Evolutionary conservation across 75 land plant genomes (phyloP).

Genomic region (Picea glauca): DNA sequence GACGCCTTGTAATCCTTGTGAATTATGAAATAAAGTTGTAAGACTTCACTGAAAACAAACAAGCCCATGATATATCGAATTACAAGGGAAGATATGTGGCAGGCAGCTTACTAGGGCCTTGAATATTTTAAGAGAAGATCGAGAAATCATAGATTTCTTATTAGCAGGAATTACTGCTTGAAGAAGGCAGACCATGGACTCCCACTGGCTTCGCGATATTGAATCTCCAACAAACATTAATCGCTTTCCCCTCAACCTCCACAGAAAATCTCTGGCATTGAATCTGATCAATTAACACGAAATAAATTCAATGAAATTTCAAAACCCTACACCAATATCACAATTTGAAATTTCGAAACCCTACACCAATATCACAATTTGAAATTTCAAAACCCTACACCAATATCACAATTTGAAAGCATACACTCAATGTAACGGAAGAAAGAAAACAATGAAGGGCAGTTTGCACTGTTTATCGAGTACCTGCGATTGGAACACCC

Average conservation of each 20-base stretch:
- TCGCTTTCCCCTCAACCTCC: slow-evolving; percentile 39
- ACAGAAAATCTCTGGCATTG: slow-evolving; percentile 43
- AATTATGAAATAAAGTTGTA: neutral
- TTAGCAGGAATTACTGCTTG: slow-evolving; percentile 31
- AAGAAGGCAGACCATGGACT: slow-evolving; percentile 65
- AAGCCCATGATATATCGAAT: neutral
- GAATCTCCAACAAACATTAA: slow-evolving; percentile 70
- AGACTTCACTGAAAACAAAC: neutral
- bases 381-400: no score
- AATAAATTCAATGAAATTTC: no score
- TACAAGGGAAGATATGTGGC: neutral
- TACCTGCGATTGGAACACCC: slow-evolving; percentile 57
- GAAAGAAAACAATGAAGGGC: no score
- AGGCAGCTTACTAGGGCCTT: slow-evolving; percentile 1
- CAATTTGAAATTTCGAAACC: no score
- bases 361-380: no score
- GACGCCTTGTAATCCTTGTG: slow-evolving; percentile 9
- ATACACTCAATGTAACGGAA: no score
- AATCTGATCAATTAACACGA: slow-evolving; percentile 26
- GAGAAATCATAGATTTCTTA: slow-evolving; percentile 8
- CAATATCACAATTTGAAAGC: no score
- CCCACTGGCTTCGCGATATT: slow-evolving; percentile 56
- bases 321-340: no score
- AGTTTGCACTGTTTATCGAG: no score
- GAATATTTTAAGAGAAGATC: slow-evolving; percentile 16